These are phyloP conservation scores for Colletotrichum gigasporum DNA, from an alignment of 2,329 filamentous ascomycete genomes.

Conservation along the genomic window DNA sequence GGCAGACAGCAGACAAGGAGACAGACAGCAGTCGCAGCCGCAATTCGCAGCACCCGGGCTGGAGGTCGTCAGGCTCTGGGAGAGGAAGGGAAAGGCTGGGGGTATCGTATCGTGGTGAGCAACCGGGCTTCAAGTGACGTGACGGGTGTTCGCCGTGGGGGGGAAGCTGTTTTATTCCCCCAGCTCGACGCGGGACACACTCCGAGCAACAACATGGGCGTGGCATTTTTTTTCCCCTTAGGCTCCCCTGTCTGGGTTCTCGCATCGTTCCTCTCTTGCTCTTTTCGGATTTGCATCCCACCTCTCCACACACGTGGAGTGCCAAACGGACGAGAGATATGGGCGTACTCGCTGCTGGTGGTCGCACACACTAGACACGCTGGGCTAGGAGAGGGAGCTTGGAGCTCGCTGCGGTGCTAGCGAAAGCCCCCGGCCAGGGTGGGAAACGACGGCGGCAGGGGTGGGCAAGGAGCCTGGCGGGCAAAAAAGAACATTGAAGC, in stretches of 20 bases:
- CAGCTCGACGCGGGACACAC: conserved; percentile 19
- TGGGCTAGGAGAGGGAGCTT: conserved; percentile 19
- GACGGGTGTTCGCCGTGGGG: not conserved
- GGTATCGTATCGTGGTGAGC: conserved; percentile 26
- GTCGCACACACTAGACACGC: not conserved
- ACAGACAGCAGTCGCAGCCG: too few relatives aligned
- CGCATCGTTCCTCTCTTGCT: conserved; percentile 19
- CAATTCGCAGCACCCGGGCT: not conserved
- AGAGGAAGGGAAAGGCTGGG: not conserved
- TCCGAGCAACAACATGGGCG: conserved; percentile 15
- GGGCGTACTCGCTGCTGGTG: too few relatives aligned
- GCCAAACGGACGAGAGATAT: conserved; percentile 19
- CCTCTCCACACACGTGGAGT: conserved; percentile 30
- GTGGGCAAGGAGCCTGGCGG: conserved; percentile 16
- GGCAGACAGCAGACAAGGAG: not conserved
- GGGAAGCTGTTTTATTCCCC: conserved; percentile 22
- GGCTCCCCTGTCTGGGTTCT: conserved; percentile 13
- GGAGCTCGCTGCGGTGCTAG: conserved; percentile 28
- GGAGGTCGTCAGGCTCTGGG: not conserved
- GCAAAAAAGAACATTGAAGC: conserved; percentile 2
- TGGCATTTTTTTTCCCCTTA: conserved; percentile 7
- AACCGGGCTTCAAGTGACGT: conserved; percentile 8
- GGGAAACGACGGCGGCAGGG: conserved; percentile 24
- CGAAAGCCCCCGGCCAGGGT: conserved; percentile 18
- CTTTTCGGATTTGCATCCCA: conserved; percentile 26